These are phyloP conservation scores for Ascochyta rabiei DNA, from an alignment of 2,329 filamentous ascomycete species.

Conservation along the genomic window DNA sequence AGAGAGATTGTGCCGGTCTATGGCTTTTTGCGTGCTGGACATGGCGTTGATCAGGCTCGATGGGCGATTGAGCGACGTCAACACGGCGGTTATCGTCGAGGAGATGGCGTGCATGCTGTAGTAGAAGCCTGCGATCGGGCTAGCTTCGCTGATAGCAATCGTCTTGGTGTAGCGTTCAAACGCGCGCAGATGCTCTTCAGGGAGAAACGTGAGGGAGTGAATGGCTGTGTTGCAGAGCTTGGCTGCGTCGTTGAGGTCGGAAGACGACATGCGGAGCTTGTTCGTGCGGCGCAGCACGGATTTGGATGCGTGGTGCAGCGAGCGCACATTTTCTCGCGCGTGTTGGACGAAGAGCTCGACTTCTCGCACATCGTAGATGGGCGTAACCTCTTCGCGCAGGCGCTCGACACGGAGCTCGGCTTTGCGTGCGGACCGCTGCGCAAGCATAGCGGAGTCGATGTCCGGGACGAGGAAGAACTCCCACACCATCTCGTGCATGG, in stretches of 20 bases:
- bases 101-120: constrained; percentile 79
- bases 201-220: constrained; percentile 69
- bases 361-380: constrained; percentile 78
- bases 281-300: constrained; percentile 82
- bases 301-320: constrained; percentile 81
- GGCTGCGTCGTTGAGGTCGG: constrained; percentile 73
- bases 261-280: constrained; percentile 66
- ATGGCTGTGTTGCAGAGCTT: constrained; percentile 58
- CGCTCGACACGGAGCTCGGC: constrained; percentile 81
- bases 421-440: constrained; percentile 85
- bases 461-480: constrained; percentile 98
- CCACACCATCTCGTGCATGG: constrained; percentile 97
- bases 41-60: constrained; percentile 79
- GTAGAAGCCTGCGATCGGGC: constrained; percentile 75
- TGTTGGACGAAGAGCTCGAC: constrained; percentile 93
- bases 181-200: constrained; percentile 69
- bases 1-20: constrained; percentile 78
- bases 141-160: constrained; percentile 71
- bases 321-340: constrained; percentile 85
- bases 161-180: constrained; percentile 74
- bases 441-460: constrained; percentile 87
- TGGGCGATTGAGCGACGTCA: constrained; percentile 79
- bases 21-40: constrained; percentile 71
- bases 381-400: constrained; percentile 86
- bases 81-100: constrained; percentile 80